Evolutionary conservation across 2,329 filamentous ascomycete genomes (phyloP).

Genomic region (Pseudocercospora vitis): DNA sequence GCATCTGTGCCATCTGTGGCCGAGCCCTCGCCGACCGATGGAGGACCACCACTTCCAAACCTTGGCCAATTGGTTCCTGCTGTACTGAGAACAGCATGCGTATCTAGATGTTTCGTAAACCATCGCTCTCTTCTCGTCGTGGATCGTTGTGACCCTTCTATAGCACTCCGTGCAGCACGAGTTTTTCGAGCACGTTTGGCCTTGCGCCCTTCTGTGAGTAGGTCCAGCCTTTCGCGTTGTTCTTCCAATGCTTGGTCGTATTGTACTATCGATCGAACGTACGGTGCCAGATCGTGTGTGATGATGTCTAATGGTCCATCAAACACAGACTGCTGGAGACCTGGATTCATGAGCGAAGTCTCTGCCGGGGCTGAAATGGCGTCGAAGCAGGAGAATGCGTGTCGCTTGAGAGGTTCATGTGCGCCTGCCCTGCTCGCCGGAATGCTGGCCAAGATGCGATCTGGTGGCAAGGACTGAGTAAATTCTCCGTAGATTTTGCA

Average conservation of each 20-base stretch:
- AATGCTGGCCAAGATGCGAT: constrained; percentile 11
- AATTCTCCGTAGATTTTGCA: constrained; percentile 7
- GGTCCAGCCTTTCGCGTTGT: constrained; percentile 63
- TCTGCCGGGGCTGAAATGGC: constrained; percentile 48
- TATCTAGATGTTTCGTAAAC: constrained; percentile 64
- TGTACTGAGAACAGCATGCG: constrained; percentile 65
- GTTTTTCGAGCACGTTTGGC: constrained; percentile 68
- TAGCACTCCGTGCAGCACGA: constrained; percentile 70
- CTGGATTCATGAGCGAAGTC: constrained; percentile 36
- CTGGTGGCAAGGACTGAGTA: background rate
- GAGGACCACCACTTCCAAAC: background rate
- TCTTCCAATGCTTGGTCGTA: constrained; percentile 71
- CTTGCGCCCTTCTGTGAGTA: constrained; percentile 55
- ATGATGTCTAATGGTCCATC: constrained; percentile 69
- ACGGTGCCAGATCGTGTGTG: constrained; percentile 78
- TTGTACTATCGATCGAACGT: constrained; percentile 78
- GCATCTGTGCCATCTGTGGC: constrained; percentile 9
- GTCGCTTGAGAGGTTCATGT: constrained; percentile 35
- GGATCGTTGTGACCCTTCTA: constrained; percentile 65
- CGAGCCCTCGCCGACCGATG: constrained; percentile 4
- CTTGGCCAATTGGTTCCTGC: constrained; percentile 44
- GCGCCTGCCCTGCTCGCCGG: constrained; percentile 2
- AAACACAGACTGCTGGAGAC: constrained; percentile 70
- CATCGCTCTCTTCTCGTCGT: constrained; percentile 70
- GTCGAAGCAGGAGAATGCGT: constrained; percentile 53